These are phyloP conservation scores for Fusarium tjaetaba DNA, from an alignment of 2,329 filamentous ascomycete genomes.

Conservation along the genomic window DNA sequence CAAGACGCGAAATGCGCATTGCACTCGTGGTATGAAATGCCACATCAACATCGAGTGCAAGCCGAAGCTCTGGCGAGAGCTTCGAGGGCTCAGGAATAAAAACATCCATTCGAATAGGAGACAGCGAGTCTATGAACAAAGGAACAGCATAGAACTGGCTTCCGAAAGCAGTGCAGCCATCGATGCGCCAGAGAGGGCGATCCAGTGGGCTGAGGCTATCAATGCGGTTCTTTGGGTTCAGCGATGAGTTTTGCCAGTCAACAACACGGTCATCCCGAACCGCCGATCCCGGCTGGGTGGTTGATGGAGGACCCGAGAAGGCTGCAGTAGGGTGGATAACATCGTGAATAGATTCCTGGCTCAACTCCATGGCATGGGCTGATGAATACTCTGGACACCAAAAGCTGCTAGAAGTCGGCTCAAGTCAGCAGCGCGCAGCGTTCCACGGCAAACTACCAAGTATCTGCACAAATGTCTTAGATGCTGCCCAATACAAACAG, in stretches of 20 bases:
- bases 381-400: background rate
- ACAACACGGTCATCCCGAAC: background rate
- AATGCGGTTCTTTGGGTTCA: conserved; percentile 71
- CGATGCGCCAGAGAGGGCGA: conserved; percentile 65
- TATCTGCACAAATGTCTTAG: conserved; percentile 36
- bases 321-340: conserved; percentile 68
- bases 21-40: conserved; percentile 67
- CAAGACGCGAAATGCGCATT: conserved; percentile 58
- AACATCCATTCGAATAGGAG: conserved; percentile 66
- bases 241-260: conserved; percentile 58
- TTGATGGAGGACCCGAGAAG: conserved; percentile 47
- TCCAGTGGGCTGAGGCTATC: conserved; percentile 61
- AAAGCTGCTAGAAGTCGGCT: conserved; percentile 6
- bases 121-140: conserved; percentile 56
- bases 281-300: background rate
- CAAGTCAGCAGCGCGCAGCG: conserved; percentile 22
- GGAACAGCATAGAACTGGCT: conserved; percentile 68
- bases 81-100: conserved; percentile 63
- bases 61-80: conserved; percentile 54
- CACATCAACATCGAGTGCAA: conserved; percentile 58
- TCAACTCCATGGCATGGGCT: conserved; percentile 61
- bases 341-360: conserved; percentile 61
- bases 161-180: conserved; percentile 66
- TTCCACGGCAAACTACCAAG: conserved; percentile 32
- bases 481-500: conserved; percentile 24